phyloP scores from a whole-genome alignment of 2,329 filamentous ascomycete species.

The Ceratocystis colombiana region DNA sequence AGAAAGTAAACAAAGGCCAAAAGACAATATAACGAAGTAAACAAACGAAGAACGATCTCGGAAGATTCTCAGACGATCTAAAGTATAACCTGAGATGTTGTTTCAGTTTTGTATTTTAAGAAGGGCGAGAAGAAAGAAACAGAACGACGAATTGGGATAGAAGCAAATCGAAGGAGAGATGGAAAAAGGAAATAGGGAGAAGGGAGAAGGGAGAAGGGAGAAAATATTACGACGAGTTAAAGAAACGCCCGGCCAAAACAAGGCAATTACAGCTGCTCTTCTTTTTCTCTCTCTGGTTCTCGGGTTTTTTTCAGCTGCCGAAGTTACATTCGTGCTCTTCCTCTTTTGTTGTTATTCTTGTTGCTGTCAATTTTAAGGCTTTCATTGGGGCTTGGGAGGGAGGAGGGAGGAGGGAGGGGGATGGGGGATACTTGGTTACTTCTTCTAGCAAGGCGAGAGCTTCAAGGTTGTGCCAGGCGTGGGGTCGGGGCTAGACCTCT shows the following conservation, averaged over 20 bases:
- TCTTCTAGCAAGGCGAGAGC: background rate
- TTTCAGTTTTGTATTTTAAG: background rate
- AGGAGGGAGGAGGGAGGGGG: no score
- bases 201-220: background rate
- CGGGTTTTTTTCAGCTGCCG: background rate
- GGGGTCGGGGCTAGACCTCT: background rate
- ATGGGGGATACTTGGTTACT: background rate
- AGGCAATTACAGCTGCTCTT: background rate
- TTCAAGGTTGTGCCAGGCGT: background rate
- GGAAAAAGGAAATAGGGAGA: background rate
- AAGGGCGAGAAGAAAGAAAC: background rate
- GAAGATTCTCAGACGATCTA: background rate
- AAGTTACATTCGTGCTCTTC: background rate
- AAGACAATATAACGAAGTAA: background rate
- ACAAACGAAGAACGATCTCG: background rate
- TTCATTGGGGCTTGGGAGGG: background rate
- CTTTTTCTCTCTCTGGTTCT: background rate
- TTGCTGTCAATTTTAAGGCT: background rate
- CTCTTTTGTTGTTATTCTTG: slow-evolving; percentile 1
- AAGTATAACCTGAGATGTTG: background rate
- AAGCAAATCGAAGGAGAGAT: background rate
- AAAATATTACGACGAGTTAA: background rate
- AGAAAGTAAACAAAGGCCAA: background rate
- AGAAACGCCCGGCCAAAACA: background rate
- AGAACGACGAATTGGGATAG: background rate